Evolutionary conservation across 2,329 filamentous ascomycete species (phyloP).

Genomic region (Cladosporium sp.): DNA sequence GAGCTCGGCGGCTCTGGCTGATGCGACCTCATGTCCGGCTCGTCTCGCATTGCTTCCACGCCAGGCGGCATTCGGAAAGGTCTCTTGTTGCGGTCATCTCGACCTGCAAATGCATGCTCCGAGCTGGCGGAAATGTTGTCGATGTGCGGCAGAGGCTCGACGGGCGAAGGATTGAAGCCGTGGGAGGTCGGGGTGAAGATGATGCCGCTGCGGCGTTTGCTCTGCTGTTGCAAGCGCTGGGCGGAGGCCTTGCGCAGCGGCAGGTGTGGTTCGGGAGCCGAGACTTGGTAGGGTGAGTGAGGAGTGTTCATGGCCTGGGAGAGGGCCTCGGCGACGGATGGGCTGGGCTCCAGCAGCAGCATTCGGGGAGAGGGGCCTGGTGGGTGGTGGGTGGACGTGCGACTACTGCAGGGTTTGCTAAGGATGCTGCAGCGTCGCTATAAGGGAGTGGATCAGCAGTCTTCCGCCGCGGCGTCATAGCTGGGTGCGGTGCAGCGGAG

Average conservation of each 20-base stretch:
- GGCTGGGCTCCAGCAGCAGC: constrained; percentile 15
- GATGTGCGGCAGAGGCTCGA: constrained; percentile 25
- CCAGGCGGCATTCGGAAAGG: constrained; percentile 27
- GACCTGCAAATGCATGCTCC: constrained; percentile 32
- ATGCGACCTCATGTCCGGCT: constrained; percentile 14
- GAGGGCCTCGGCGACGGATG: constrained; percentile 23
- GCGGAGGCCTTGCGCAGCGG: constrained; percentile 39
- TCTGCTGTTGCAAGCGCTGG: constrained; percentile 34
- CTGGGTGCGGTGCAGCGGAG: not conserved
- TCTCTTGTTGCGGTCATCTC: constrained; percentile 21
- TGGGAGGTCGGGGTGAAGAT: constrained; percentile 24
- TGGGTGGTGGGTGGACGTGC: not conserved
- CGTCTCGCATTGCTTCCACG: constrained; percentile 18
- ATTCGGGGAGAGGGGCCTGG: not conserved
- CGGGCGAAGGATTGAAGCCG: constrained; percentile 29
- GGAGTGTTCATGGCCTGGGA: constrained; percentile 24
- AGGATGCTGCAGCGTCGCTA: not conserved
- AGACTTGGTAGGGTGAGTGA: not conserved
- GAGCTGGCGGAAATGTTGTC: constrained; percentile 29
- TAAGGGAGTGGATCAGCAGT: not conserved
- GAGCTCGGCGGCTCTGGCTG: constrained; percentile 16
- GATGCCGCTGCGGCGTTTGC: constrained; percentile 23
- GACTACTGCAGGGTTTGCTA: constrained; percentile 8
- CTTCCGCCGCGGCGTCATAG: constrained; percentile 7
- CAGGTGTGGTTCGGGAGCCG: constrained; percentile 37